Evolutionary conservation across 2,329 filamentous ascomycete genomes (phyloP).

Genomic region (Simplicillium aogashimaense): DNA sequence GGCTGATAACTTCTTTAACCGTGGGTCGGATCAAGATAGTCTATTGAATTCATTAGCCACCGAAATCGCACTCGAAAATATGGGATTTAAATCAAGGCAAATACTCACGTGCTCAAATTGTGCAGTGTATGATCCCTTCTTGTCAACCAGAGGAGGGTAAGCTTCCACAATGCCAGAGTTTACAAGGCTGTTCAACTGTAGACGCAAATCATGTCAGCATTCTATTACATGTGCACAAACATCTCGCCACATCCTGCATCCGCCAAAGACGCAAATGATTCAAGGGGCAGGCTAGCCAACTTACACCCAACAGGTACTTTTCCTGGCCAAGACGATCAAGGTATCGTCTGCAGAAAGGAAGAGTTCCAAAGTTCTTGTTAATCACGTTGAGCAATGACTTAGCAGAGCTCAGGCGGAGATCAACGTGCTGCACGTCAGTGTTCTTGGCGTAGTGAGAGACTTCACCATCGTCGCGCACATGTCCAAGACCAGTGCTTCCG

Average conservation of each 20-base stretch:
- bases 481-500: slow-evolving; percentile 83
- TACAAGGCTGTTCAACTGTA: slow-evolving; percentile 75
- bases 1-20: slow-evolving; percentile 80
- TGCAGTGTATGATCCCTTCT: slow-evolving; percentile 90
- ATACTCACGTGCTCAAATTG: slow-evolving; percentile 84
- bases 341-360: slow-evolving; percentile 86
- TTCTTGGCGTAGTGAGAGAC: slow-evolving; percentile 79
- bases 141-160: slow-evolving; percentile 81
- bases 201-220: slow-evolving; percentile 5
- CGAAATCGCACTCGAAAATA: not conserved
- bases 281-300: slow-evolving; percentile 16
- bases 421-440: slow-evolving; percentile 62
- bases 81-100: not conserved
- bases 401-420: slow-evolving; percentile 69
- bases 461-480: slow-evolving; percentile 81
- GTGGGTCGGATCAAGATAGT: slow-evolving; percentile 69
- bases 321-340: slow-evolving; percentile 89
- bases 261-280: no score
- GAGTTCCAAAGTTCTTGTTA: slow-evolving; percentile 90
- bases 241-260: no score
- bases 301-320: slow-evolving; percentile 82
- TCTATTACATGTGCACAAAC: not conserved
- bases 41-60: slow-evolving; percentile 27
- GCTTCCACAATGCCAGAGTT: slow-evolving; percentile 75
- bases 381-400: slow-evolving; percentile 81